Conservation (phyloP, 106 monocot species). For the Posidonia australis region DNA sequence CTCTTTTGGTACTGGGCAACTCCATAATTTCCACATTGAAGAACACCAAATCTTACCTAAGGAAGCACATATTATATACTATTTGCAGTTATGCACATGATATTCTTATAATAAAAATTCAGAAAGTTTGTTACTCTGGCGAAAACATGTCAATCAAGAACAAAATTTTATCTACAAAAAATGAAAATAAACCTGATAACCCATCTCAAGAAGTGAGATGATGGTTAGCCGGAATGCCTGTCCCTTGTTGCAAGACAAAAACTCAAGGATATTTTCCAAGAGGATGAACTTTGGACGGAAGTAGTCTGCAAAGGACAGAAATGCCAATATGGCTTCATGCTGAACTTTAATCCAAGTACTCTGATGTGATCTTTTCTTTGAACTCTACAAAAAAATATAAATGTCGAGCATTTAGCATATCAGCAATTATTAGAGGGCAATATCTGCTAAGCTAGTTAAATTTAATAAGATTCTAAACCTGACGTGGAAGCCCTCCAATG, state of each 20-base stretch:
- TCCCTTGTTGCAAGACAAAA: constrained; percentile 93
- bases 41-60: neutral
- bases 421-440: neutral
- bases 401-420: neutral
- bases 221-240: constrained; percentile 82
- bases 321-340: constrained; percentile 92
- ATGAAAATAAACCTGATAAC: constrained; percentile 69
- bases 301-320: constrained; percentile 89
- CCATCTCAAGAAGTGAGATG: constrained; percentile 93
- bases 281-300: constrained; percentile 84
- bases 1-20: neutral
- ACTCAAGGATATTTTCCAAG: constrained; percentile 83
- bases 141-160: neutral
- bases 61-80: neutral
- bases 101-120: no score
- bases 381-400: constrained; percentile 42
- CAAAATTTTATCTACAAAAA: neutral
- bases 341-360: constrained; percentile 95
- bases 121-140: no score
- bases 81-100: no score
- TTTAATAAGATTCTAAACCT: constrained; percentile 26
- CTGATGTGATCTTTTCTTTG: constrained; percentile 87
- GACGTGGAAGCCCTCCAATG: constrained; percentile 94
- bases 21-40: neutral
- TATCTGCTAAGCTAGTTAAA: neutral